phyloP scores from a whole-genome alignment of 2,329 filamentous ascomycete species.

The Colletotrichum paranaense region DNA sequence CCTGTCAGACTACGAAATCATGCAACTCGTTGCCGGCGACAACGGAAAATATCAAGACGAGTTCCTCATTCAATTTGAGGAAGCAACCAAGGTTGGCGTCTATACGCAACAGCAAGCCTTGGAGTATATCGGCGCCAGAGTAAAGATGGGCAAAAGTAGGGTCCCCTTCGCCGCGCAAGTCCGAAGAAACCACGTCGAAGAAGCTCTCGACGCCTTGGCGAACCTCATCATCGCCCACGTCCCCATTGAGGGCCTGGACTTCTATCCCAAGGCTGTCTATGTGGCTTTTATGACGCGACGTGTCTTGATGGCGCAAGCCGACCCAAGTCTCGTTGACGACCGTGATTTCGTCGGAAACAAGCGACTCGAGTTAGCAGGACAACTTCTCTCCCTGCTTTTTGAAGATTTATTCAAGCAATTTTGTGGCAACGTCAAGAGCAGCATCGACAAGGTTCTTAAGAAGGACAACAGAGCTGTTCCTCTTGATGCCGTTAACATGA shows the following conservation, averaged over 20 bases:
- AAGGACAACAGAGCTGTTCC: constrained; percentile 91
- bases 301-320: constrained; percentile 92
- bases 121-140: constrained; percentile 87
- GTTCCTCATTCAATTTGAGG: constrained; percentile 95
- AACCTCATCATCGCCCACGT: constrained; percentile 96
- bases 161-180: constrained; percentile 59
- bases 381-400: constrained; percentile 92
- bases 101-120: constrained; percentile 95
- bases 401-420: constrained; percentile 99
- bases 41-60: constrained; percentile 93
- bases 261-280: constrained; percentile 96
- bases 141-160: constrained; percentile 83
- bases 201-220: constrained; percentile 91
- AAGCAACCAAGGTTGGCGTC: constrained; percentile 84
- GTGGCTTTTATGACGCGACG: constrained; percentile 97
- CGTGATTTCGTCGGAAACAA: constrained; percentile 99
- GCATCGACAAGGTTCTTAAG: constrained; percentile 94
- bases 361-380: constrained; percentile 91
- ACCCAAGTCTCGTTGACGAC: constrained; percentile 91
- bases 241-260: constrained; percentile 89
- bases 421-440: constrained; percentile 87
- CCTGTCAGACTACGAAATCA: constrained; percentile 93
- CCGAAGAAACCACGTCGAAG: constrained; percentile 85
- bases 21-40: constrained; percentile 88
- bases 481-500: constrained; percentile 87